phyloP scores from a whole-genome alignment of 169 alveolate species.

The Cryptosporidium parvum region DNA sequence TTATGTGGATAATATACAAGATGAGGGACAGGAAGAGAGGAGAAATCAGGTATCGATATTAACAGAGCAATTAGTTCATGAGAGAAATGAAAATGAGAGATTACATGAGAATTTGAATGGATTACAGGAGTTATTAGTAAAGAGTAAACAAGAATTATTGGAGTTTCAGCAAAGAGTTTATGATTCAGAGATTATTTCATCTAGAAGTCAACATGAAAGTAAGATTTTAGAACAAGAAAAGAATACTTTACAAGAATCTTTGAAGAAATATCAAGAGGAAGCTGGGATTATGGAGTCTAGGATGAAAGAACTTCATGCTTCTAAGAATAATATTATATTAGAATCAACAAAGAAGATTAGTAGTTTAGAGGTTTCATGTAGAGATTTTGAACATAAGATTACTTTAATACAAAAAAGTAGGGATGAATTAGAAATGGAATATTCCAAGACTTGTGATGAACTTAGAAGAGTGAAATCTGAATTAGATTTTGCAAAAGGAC shows the following conservation, averaged over 20 bases:
- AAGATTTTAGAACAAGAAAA: slow-evolving; percentile 45
- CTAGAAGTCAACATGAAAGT: slow-evolving; percentile 51
- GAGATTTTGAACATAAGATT: slow-evolving; percentile 63
- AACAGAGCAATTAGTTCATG: slow-evolving; percentile 52
- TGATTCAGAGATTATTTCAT: slow-evolving; percentile 65
- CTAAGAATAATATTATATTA: slow-evolving; percentile 32
- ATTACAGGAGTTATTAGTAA: slow-evolving; percentile 42
- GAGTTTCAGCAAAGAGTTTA: slow-evolving; percentile 55
- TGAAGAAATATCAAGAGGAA: slow-evolving; percentile 35
- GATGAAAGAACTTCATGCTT: slow-evolving; percentile 53
- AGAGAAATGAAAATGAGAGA: slow-evolving; percentile 66
- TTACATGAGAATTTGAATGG: slow-evolving; percentile 47
- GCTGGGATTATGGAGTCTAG: slow-evolving; percentile 9
- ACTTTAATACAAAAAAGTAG: slow-evolving; percentile 54
- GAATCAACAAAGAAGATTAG: slow-evolving; percentile 54
- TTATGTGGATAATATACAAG: neutral
- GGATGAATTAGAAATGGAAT: slow-evolving; percentile 61
- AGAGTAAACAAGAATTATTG: slow-evolving; percentile 41
- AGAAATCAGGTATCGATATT: slow-evolving; percentile 28
- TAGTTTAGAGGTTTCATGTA: slow-evolving; percentile 48
- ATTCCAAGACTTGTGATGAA: slow-evolving; percentile 54
- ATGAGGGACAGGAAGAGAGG: neutral
- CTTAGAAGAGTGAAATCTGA: slow-evolving; percentile 68
- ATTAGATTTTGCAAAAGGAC: slow-evolving; percentile 65
- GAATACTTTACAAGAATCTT: slow-evolving; percentile 26